Base-by-base conservation (phyloP, 192 early-diverging fungal genomes). In the Chytriomyces hyalinus region DNA sequence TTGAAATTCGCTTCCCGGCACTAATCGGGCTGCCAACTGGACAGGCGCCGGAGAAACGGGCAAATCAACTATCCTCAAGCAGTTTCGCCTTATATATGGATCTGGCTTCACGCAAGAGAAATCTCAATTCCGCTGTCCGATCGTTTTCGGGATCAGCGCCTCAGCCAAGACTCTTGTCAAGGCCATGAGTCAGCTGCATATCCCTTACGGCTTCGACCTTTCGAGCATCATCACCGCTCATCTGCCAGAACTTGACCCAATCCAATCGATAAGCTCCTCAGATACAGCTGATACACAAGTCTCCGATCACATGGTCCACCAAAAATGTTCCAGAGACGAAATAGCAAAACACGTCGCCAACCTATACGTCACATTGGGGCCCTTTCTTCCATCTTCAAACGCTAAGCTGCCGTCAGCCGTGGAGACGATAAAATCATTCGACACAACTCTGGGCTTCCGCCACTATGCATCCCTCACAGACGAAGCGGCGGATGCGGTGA, bases 31-130 rank as follows among this genome's bases (percentile, higher is more conserved):
- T 17, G 28, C 45, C 9, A 53, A 72, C 57, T 22, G 17, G 6
- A 75, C 78, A 93, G 94, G 93, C 76, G 95, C 96, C 49, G 97
- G 95, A 70, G 96, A 98, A 82, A 97, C 97, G 6, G 96, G 96
- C 65, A 97, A 98, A 85, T 93, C 92, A 60, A 97, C 96, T 22
- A 94, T 97, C 77, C 86, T 98, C 70, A 98, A 97, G 84, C 97
- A 98, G 79, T 95, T 98, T 93, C 95, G 93, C 82, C 88, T 98
- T 59, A 96, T 97, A 71, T 95, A 98, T 81, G 95, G 93, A 70
- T 90, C 89, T 76, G 96, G 95, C 9, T 98, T 94, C 85, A 92
- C 91, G 48, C 92, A 95, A 57, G 96, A 97, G 84, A 87, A 91
- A 64, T 92, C 92, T 75, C 91, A 91, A 46, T 97, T 96, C 87